Base-by-base conservation (phyloP, 352 stramenopile genomes). In the Pythium coloratum region DNA sequence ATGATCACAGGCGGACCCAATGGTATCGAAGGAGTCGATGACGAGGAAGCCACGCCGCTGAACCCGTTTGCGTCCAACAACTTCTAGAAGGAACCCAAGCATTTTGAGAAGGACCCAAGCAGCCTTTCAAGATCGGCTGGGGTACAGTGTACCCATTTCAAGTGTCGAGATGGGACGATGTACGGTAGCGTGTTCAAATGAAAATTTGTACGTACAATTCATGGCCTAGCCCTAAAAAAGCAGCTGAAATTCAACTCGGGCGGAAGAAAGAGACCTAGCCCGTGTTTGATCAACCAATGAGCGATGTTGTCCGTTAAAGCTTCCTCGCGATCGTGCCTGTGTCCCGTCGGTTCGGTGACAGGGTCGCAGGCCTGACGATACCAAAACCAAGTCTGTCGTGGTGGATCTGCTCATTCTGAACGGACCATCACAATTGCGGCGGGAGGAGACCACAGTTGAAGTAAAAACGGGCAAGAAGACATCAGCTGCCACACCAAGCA, bases 31-130 rank as follows among this genome's bases (percentile, higher is more conserved):
- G 72, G 76, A 8, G 85, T 92, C 26, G 81, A 91, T 4, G 84
- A 87, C 16, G 72, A 84, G 20, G 66, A 76, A 32, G 55, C 60
- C 33, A 75, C 66, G 20, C 75, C 80, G 33, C 68, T 92, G 24
- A 92, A 92, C 59, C 84, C 84, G 55, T 92, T 92, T 61, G 76
- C 81, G 14, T 66, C 72, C 55, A 62, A 60, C 55, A 61, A 60
- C 30, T 69, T 69, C 34, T 73, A 65, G 56, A 65, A 53, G 40
- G 16, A 16, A 47, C 24, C 51, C 33, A 20, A 36, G 46, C n/a
- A 30, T 30, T 10, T 54, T 44, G 36, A 44, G 4, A 12, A 12
- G 12, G 36, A 44, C 36, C 36, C 36, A 44, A 5, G 44, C 20
- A 28, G 8, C 44, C 18, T 12, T 55, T 34, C 49, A 55, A 36